Percentiles rank a stretch among this genome's conserved stretches.
Evolutionary conservation across 768 basidiomycete genomes (phyloP).

Genomic region (Coprinellus micaceus): DNA sequence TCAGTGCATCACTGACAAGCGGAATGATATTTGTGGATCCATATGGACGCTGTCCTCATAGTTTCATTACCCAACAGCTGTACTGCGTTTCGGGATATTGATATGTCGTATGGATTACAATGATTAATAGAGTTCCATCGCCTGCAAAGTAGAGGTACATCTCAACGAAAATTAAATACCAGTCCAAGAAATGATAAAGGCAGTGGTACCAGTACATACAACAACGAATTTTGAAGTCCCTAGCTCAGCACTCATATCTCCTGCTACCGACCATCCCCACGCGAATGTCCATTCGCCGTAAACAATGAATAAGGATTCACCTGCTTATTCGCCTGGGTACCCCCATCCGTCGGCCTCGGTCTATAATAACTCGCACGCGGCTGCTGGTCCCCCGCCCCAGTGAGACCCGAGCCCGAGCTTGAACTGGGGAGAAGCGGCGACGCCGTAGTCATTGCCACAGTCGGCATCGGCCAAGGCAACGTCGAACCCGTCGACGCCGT

Average conservation of each 20-base stretch:
- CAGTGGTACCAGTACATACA: too few relatives aligned
- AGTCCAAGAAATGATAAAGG: not conserved
- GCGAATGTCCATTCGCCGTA: too few relatives aligned
- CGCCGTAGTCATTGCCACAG: slow-evolving; percentile 56
- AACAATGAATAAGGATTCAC: too few relatives aligned
- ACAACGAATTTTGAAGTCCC: not conserved
- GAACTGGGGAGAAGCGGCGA: slow-evolving; percentile 48
- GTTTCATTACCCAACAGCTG: too few relatives aligned
- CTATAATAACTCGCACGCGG: not conserved
- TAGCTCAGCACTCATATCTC: slow-evolving; percentile 17
- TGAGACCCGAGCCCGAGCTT: slow-evolving; percentile 22
- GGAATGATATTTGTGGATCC: not conserved
- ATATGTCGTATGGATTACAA: too few relatives aligned
- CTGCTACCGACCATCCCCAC: too few relatives aligned
- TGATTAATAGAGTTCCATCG: not conserved
- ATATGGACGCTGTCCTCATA: not conserved
- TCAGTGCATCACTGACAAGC: not conserved
- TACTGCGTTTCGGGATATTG: too few relatives aligned
- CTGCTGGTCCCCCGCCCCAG: not conserved
- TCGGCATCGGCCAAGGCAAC: slow-evolving; percentile 72
- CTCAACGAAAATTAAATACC: not conserved
- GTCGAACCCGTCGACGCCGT: slow-evolving; percentile 20
- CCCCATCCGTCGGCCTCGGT: not conserved
- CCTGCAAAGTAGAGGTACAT: too few relatives aligned
- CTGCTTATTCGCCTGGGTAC: too few relatives aligned